A percentile compares a stretch with the other conserved stretches of the same genome.
Evolutionary conservation across 2,329 filamentous ascomycete genomes (phyloP).

Genomic region (Neurospora sp.): DNA sequence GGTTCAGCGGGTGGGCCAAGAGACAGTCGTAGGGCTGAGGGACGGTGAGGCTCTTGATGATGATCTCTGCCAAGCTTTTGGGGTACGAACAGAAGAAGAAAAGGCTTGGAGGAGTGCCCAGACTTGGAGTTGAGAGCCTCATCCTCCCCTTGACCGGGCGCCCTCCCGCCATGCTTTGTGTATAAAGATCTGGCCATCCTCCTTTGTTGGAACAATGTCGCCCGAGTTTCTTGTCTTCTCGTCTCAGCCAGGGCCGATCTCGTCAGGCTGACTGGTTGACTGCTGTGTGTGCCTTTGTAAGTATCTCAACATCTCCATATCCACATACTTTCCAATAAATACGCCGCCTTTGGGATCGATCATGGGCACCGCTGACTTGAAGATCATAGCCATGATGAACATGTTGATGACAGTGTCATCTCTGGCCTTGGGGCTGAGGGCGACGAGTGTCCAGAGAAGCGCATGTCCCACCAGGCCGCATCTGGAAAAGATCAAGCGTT

Average conservation of each 20-base stretch:
- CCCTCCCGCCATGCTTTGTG: background rate
- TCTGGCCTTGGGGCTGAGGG: background rate
- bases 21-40: background rate
- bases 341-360: background rate
- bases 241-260: background rate
- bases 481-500: background rate
- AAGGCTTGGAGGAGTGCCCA: background rate
- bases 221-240: background rate
- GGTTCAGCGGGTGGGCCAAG: background rate
- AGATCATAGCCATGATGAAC: background rate
- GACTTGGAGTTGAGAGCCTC: background rate
- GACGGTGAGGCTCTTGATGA: background rate
- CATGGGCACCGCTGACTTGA: background rate
- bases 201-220: background rate
- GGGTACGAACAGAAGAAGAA: background rate
- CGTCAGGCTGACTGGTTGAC: background rate
- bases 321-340: background rate
- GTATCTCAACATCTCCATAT: background rate
- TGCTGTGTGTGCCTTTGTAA: background rate
- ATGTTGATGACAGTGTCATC: background rate
- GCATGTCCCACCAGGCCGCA: background rate
- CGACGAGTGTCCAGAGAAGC: background rate
- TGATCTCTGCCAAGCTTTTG: background rate
- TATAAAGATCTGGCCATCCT: background rate
- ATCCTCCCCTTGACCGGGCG: background rate